Evolutionary conservation across 2,329 filamentous ascomycete species (phyloP).

Genomic region (Verruconis gallopava): DNA sequence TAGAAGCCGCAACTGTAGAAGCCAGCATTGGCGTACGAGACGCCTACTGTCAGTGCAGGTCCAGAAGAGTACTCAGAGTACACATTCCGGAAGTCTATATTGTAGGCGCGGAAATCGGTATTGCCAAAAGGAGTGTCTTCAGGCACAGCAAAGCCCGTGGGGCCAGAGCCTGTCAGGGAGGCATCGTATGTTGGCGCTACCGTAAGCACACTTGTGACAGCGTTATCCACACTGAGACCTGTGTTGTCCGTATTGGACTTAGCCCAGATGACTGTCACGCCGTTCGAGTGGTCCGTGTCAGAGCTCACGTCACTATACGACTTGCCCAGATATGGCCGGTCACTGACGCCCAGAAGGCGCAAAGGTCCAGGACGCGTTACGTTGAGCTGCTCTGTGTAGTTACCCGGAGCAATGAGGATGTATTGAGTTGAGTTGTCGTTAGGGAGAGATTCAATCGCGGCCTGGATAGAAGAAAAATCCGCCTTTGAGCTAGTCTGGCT

Average conservation of each 20-base stretch:
- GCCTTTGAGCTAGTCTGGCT: conserved; percentile 19
- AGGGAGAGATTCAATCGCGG: conserved; percentile 34
- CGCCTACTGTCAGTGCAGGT: conserved; percentile 46
- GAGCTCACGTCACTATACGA: too few relatives aligned
- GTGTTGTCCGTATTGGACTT: conserved; percentile 36
- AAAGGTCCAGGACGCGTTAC: conserved; percentile 48
- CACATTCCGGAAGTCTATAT: conserved; percentile 52
- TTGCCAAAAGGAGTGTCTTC: conserved; percentile 50
- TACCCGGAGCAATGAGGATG: conserved; percentile 48
- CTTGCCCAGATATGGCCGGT: too few relatives aligned
- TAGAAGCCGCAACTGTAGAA: conserved; percentile 57
- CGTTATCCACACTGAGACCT: conserved; percentile 44
- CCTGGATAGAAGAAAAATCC: too few relatives aligned
- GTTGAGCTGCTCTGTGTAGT: conserved; percentile 52
- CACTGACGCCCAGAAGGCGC: conserved; percentile 48
- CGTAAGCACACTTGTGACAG: conserved; percentile 47
- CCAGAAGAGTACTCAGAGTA: conserved; percentile 40
- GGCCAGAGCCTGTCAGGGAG: conserved; percentile 47
- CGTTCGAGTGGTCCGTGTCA: conserved; percentile 35
- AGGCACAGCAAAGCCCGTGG: conserved; percentile 49
- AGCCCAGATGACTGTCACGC: conserved; percentile 46
- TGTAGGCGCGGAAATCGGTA: conserved; percentile 51
- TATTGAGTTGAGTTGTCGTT: conserved; percentile 33
- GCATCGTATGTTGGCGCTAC: conserved; percentile 52
- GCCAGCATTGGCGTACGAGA: conserved; percentile 50